These are phyloP conservation scores for Bauhinia variegata DNA, from an alignment of 306 rosid genomes.

Conservation along the genomic window DNA sequence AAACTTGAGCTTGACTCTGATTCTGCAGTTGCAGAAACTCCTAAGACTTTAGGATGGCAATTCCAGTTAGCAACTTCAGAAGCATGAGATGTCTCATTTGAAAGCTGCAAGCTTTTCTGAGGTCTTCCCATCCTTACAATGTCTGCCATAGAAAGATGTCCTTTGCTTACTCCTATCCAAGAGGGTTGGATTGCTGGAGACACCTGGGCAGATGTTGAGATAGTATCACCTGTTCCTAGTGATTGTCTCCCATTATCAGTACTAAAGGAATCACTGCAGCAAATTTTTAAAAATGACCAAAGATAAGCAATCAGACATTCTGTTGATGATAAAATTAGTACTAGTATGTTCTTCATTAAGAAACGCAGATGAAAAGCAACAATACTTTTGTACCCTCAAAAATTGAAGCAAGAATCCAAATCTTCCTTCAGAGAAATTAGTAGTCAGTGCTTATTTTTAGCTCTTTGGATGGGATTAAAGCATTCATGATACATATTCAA, in stretches of 20 bases:
- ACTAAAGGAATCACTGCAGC: constrained; percentile 60
- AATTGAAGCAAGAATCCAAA: constrained; percentile 13
- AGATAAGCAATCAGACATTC: constrained; percentile 21
- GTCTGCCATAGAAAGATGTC: constrained; percentile 70
- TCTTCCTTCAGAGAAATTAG: constrained; percentile 14
- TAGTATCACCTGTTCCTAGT: constrained; percentile 39
- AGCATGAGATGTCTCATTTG: constrained; percentile 20
- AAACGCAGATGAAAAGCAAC: constrained; percentile 15
- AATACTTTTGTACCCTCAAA: constrained; percentile 20
- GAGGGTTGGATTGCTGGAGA: constrained; percentile 44
- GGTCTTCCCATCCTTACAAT: constrained; percentile 60
- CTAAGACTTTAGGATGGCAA: constrained; percentile 39
- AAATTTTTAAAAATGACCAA: constrained; percentile 28
- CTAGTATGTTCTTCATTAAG: constrained; percentile 8
- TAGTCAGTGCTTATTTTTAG: not conserved
- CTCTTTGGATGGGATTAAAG: constrained; percentile 19
- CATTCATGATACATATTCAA: constrained; percentile 14
- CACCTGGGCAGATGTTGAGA: constrained; percentile 38
- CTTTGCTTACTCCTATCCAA: constrained; percentile 42
- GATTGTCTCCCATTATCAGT: constrained; percentile 48
- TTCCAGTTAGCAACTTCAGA: constrained; percentile 41
- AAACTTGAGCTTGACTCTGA: constrained; percentile 34
- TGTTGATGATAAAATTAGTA: constrained; percentile 10
- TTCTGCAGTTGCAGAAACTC: constrained; percentile 40
- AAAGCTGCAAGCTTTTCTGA: constrained; percentile 25